Percentiles rank a stretch among this genome's conserved stretches.
phyloP scores from a whole-genome alignment of 1,139 yeast genomes.

The Kurtzmaniella quercitrusa region DNA sequence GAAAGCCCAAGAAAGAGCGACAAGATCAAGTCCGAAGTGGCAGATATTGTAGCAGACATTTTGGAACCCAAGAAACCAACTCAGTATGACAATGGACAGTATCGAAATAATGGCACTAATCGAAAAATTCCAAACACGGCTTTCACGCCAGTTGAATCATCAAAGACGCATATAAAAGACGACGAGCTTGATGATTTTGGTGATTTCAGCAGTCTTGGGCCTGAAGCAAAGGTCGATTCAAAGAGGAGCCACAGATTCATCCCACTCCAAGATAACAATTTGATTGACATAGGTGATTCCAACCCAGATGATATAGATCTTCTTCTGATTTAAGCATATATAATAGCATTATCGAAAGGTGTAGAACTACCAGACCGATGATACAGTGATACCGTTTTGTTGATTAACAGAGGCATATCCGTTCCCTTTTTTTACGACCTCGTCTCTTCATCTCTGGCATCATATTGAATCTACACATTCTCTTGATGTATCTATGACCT shows the following conservation, averaged over 20 bases:
- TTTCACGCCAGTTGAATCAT: too few species aligned
- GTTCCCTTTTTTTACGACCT: too few species aligned
- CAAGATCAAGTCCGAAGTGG: not conserved
- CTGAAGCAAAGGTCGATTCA: not conserved
- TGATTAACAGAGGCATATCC: too few species aligned
- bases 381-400: too few species aligned
- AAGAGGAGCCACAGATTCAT: not conserved
- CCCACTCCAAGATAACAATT: not conserved
- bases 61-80: not conserved
- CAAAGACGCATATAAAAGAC: not conserved
- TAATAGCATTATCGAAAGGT: not conserved
- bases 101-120: too few species aligned
- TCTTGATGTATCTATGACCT: too few species aligned
- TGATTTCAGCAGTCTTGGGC: not conserved
- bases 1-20: not conserved
- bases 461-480: too few species aligned
- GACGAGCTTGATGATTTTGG: not conserved
- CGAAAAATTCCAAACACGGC: too few species aligned
- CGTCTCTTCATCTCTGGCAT: not conserved
- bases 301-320: not conserved
- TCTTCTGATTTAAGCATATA: not conserved
- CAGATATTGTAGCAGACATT: not conserved
- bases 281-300: not conserved
- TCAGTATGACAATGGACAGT: not conserved
- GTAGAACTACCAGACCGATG: not conserved